Conservation (phyloP, 495 filamentous ascomycete species). For the Penicillium turbatum region DNA sequence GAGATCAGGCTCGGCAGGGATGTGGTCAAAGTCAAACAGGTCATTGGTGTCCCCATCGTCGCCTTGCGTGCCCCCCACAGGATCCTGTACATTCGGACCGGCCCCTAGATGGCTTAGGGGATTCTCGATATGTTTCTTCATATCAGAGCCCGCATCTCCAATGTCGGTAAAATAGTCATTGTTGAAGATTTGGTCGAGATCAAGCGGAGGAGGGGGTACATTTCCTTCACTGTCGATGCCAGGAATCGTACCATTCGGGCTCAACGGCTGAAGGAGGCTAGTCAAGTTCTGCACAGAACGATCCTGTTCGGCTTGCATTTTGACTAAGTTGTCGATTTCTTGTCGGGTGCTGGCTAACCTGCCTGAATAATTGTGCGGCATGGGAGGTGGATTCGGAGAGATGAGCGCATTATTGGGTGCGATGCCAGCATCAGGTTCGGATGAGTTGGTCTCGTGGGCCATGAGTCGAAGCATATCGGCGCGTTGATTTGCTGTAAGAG, state of each 20-base stretch:
- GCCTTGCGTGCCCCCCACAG: constrained; percentile 4
- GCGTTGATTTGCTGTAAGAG: constrained; percentile 72
- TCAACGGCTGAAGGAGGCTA: constrained; percentile 67
- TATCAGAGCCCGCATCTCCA: constrained; percentile 30
- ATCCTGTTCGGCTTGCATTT: constrained; percentile 68
- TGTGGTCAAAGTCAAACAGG: constrained; percentile 42
- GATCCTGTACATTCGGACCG: constrained; percentile 8
- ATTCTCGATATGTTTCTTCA: constrained; percentile 22
- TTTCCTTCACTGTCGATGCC: constrained; percentile 53
- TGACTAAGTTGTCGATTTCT: constrained; percentile 69
- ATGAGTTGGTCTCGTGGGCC: constrained; percentile 47
- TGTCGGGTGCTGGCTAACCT: constrained; percentile 59
- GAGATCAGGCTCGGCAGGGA: constrained; percentile 36
- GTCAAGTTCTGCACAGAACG: constrained; percentile 66
- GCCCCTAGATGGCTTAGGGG: constrained; percentile 15
- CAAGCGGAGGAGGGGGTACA: constrained; percentile 44
- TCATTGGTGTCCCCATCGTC: constrained; percentile 34
- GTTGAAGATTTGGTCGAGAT: constrained; percentile 69
- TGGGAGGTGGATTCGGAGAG: constrained; percentile 54
- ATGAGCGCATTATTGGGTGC: constrained; percentile 53
- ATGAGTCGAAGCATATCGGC: constrained; percentile 77
- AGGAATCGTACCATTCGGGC: constrained; percentile 74
- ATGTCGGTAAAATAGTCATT: constrained; percentile 55
- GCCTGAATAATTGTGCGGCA: constrained; percentile 50
- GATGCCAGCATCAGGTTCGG: constrained; percentile 23